These are phyloP conservation scores for Neurospora sp. DNA, from an alignment of 495 filamentous ascomycete species.

Conservation along the genomic window DNA sequence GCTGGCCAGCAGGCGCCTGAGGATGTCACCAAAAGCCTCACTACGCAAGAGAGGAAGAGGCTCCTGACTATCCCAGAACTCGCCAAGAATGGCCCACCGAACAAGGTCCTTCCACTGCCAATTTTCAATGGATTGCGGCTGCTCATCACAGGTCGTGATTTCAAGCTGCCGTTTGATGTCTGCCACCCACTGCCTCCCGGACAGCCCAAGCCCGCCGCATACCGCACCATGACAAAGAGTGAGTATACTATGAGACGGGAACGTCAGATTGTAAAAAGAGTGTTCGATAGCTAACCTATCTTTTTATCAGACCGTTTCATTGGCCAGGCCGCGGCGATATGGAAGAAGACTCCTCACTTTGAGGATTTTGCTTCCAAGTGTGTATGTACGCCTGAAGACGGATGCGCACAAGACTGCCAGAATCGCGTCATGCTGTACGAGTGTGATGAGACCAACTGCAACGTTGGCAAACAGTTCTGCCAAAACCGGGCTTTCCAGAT, in stretches of 20 bases:
- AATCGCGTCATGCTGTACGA: conserved; percentile 97
- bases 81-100: conserved; percentile 23
- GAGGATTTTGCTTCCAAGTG: conserved; percentile 67
- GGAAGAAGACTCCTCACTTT: conserved; percentile 67
- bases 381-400: conserved; percentile 64
- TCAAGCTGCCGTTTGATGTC: conserved; percentile 79
- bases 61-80: conserved; percentile 45
- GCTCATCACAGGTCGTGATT: conserved; percentile 61
- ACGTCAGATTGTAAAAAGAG: background rate
- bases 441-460: conserved; percentile 85
- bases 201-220: conserved; percentile 84
- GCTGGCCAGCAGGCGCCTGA: conserved; percentile 61
- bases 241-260: background rate
- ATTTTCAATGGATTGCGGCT: conserved; percentile 39
- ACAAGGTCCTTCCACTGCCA: conserved; percentile 34
- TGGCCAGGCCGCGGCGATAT: conserved; percentile 74
- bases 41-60: conserved; percentile 50
- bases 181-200: conserved; percentile 77
- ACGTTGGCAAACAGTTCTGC: conserved; percentile 57
- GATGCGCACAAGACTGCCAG: conserved; percentile 82
- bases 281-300: conserved; percentile 4
- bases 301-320: conserved; percentile 67
- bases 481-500: conserved; percentile 80
- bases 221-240: conserved; percentile 87
- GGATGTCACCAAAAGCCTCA: conserved; percentile 48